Evolutionary conservation across 768 basidiomycete species (phyloP), one percentile per base, ranked within the genome.

Genomic region (Tremella fuciformis): DNA sequence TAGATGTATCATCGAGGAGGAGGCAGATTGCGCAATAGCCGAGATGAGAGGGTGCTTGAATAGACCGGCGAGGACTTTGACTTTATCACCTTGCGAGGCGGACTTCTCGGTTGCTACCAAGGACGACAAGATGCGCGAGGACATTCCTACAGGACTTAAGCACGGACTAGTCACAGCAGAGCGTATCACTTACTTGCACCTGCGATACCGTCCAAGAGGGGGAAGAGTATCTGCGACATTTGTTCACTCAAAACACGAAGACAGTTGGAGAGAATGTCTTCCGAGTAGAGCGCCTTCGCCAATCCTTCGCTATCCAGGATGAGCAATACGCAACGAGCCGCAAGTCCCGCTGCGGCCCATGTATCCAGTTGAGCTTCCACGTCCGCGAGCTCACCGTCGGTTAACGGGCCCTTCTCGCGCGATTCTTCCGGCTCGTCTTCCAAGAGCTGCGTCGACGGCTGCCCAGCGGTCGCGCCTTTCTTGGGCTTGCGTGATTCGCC

Each of bases 251-350:
- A 82, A 0, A 86, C 80, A 42, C 78, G 80, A 16, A 97, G 80
- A 77, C 91, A 90, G 0, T 83, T 80, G 0, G 85, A 85, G 61
- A 99, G 89, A 11, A 92, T 81, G 72, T 99, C 96, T 74, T 97
- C 91, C 0, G 94, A 96, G 75, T 94, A 94, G 8, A 97, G 79
- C 88, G 92, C 89, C 75, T 94, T 94, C 1, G 89, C 83, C 55
- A 94, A 79, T 21, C 87, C 81, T 62, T 90, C 89, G 29, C 86
- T 86, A 1, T 84, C 84, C 25, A 97, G 81, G 4, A 96, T 75
- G 0, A 86, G 84, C 63, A 94, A 81, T 60, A 84, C 86, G 64
- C 88, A 90, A 71, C 92, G 89, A 0, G 89, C 89, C 2, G 92
- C 91, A 24, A 88, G 67, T 8, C 91, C 83, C 51, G 87, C 75